Base-by-base conservation (phyloP, 2,329 filamentous ascomycete genomes). In the Knufia petricola region DNA sequence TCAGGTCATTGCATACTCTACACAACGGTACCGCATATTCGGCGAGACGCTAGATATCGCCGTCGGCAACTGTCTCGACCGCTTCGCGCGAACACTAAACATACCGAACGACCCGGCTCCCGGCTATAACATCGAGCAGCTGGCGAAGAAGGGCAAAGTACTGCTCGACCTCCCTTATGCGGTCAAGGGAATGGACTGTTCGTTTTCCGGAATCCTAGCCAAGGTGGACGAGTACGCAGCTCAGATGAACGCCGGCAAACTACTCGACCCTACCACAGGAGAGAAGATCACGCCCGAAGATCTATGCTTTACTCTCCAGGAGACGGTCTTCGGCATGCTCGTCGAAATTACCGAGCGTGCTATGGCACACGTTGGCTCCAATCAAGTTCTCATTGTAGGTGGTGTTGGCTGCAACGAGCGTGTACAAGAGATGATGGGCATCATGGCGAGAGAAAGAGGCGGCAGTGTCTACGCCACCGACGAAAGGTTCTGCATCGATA, bases 151-250 rank as follows among this genome's bases (percentile, higher is more conserved):
- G 47, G 79, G 79, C 1, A 78, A 74, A 38, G 50, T 51, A 12
- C 70, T 98, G 32, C 73, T 96, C 15, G 90, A 96, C 57, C 72
- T 98, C 23, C 92, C 92, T 1, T 98, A 98, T 63, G 81, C 89
- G 1, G 92, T 98, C 55, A 98, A 98, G 68, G 92, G 92, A 45
- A 98, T 98, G 92, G 92, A 98, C 66, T 94, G 88, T 61, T 92
- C 85, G 20, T 96, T 98, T 68, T 89, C 85, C 2, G 92, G 92
- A 1, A 94, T 98, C 55, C 71, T 98, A 23, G 87, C 86, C 0
- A 78, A 79, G 3, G 83, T 90, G 10, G 92, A 98, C 63, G 74
- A 82, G 30, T 72, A 95, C 39, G 90, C 89, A 1, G 78, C 74
- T 48, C 81, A 78, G 64, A 80, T 87, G 68, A 74, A 70, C 56